Evolutionary conservation across 148 eudicot genomes (phyloP), one percentile per base, ranked within the genome.

Genomic region (Silene conica): DNA sequence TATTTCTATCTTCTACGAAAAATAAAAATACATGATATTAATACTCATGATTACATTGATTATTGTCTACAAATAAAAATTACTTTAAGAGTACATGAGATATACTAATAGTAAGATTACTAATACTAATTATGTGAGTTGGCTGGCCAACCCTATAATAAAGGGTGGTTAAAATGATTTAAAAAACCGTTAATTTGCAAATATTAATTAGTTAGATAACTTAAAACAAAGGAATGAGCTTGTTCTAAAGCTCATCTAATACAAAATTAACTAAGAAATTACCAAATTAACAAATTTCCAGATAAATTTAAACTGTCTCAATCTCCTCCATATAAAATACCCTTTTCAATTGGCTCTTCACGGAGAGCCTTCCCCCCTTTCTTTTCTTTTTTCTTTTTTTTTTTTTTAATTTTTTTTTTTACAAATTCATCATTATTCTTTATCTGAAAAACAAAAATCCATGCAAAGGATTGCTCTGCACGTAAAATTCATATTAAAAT

Each of bases 321-420:
- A 5, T 43, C 31, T 2, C 59, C 55, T 64, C 41, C 67, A 18
- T 58, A 68, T 68, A 72, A 31, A 12, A 52, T 50, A 73, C 21
- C 25, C 19, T 71, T 48, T 68, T 22, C 22, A 52, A 46, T 69
- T 43, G 81, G 69, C 69, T 73, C 77, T 79, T 73, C 73, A 76
- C 67, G 70, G 80, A 72, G 79, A 80, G 76, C 69, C 58, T 43
- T 46, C 41, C 43, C 25, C 60, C 28, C 58, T 22, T 28, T 13
- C 57, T 66, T 46, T 19, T 19, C 19, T 60, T 15, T 43, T 62
- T 23, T 50, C 45, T 73, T 55, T 26, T 22, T 22, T 10, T 28
- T 38, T 64, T 66, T 55, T 26, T 22, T 22, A 5, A 20, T 38
- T 64, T 66, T 55, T 1, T 77, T 71, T 28, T 15, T 46, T 58